Evolutionary conservation across 768 basidiomycete species (phyloP), one percentile per base, ranked within the genome.

Genomic region (Tylopilus balloui): DNA sequence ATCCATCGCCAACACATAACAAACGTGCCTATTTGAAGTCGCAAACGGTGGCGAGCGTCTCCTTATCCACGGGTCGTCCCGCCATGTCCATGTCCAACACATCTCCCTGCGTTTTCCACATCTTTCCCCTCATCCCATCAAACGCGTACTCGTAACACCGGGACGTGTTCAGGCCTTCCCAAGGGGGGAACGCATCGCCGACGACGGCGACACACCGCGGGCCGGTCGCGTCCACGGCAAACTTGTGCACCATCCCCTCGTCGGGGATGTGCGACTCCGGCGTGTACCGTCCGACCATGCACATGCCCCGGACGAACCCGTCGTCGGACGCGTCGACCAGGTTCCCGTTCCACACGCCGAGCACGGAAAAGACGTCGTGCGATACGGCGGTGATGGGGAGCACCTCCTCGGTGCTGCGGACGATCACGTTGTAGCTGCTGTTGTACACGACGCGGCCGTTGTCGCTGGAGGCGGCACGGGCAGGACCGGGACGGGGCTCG

Each of bases 191-290:
- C 6, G 43, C 25, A n/a, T 52, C 55, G 6, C 58, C 52, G 27
- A 63, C 48, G 21, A 35, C 44, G 21, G 46, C 37, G 1, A 51
- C 31, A n/a, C 53, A 58, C 11, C 15, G 41, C 2, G 46, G 48
- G 3, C 51, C 58, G 8, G 50, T 54, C 12, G 61, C 61, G 5
- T 63, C 60, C 24, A 63, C 29, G 12, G 50, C 5, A 9, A 54
- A 58, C 6, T 57, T 61, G 51, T 54, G 25, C 3, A 52, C 31
- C n/a, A 40, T 25, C 32, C 14, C 47, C 6, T n/a, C 1, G 20
- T 19, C 3, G 8, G 45, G 31, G 6, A 3, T 14, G 15, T 3
- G 3, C 15, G 43, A 19, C 10, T 7, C 37, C 0, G 17, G 27
- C 1, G 15, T 1, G 12, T 31, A 32, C 3, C 9, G 27, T 3